A percentile compares a stretch with the other conserved stretches of the same genome.
phyloP scores from a whole-genome alignment of 345 rosid species.

The Rhodamnia argentea region DNA sequence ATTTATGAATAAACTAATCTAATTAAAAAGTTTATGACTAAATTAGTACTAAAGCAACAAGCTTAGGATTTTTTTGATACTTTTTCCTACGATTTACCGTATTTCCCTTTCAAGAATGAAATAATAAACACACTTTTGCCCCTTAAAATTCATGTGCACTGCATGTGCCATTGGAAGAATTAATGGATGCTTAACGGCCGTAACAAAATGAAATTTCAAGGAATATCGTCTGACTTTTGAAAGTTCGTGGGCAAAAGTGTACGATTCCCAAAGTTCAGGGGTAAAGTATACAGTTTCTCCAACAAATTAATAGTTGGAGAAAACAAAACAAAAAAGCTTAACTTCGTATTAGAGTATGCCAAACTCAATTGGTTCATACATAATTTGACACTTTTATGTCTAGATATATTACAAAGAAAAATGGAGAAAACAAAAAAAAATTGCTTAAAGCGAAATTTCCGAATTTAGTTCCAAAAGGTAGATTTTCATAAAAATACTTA shows the following conservation, averaged over 20 bases:
- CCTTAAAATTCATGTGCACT: neutral
- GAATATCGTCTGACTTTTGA: neutral
- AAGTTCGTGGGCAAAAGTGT: neutral
- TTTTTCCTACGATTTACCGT: too few relatives aligned
- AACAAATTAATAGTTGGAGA: neutral
- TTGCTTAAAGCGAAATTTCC: neutral
- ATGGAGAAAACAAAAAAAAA: neutral
- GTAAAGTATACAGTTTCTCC: neutral
- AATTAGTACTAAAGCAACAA: too few relatives aligned
- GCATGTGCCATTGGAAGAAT: neutral
- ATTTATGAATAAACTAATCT: too few relatives aligned
- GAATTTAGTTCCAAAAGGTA: neutral
- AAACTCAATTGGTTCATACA: neutral
- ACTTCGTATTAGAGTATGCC: neutral
- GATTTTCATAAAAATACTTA: neutral
- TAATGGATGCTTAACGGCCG: neutral
- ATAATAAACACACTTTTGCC: neutral
- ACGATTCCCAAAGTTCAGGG: neutral
- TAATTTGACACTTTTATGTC: too few relatives aligned
- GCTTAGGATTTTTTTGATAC: too few relatives aligned
- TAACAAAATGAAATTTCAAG: neutral
- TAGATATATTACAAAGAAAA: neutral
- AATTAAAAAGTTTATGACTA: too few relatives aligned
- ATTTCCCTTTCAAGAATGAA: too few relatives aligned
- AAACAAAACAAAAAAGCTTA: neutral